A percentile compares a stretch with the other conserved stretches of the same genome.
These are phyloP conservation scores for Rhizopogon vesiculosus DNA, from an alignment of 768 basidiomycete genomes.

Conservation along the genomic window DNA sequence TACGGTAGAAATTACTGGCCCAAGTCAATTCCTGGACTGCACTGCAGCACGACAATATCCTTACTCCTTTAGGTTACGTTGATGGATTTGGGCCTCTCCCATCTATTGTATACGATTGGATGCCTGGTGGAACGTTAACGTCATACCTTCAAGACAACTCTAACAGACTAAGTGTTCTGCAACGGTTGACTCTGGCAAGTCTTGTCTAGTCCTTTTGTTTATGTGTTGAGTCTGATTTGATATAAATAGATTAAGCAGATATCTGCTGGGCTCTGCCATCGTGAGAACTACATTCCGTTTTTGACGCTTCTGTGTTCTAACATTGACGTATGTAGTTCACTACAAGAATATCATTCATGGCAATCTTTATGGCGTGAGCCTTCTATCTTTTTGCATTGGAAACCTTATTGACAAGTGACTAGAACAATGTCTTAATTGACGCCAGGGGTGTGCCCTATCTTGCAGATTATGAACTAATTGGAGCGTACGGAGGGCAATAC, in stretches of 20 bases:
- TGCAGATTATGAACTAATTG: conserved; percentile 3
- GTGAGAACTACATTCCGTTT: conserved; percentile 9
- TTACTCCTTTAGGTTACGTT: conserved; percentile 13
- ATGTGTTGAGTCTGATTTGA: not conserved
- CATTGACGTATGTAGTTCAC: conserved; percentile 14
- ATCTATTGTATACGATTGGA: conserved; percentile 22
- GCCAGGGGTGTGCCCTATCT: not conserved
- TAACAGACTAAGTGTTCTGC: not conserved
- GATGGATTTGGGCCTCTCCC: conserved; percentile 15
- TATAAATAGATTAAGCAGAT: conserved; percentile 2
- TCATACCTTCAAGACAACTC: conserved; percentile 6
- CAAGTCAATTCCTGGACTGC: not conserved
- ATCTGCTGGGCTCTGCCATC: conserved; percentile 16
- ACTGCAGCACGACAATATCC: conserved; percentile 10
- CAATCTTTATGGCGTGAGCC: conserved; percentile 31
- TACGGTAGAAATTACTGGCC: not conserved
- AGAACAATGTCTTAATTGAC: conserved; percentile 6
- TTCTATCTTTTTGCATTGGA: not conserved
- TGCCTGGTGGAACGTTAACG: conserved; percentile 17
- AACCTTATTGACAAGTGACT: not conserved
- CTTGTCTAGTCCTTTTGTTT: not conserved
- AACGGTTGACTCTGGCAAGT: conserved; percentile 11
- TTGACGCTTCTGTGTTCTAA: not conserved
- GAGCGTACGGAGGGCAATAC: not conserved
- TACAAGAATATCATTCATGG: conserved; percentile 23